Conservation (phyloP, 805 yeast species). For the Maudiozyma barnettii region DNA sequence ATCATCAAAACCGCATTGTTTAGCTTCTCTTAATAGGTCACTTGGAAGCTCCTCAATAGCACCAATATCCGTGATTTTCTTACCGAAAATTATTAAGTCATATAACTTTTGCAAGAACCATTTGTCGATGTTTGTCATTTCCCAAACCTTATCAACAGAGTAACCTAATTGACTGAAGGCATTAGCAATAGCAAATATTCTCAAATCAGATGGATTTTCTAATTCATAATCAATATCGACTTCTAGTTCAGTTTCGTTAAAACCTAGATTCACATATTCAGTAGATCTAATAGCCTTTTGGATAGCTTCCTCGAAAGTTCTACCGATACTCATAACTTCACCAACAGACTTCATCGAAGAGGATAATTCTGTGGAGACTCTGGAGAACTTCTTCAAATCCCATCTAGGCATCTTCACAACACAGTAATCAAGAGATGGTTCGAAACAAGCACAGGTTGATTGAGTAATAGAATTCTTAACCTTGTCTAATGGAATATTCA, state of each 20-base stretch:
- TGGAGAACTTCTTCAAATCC: slow-evolving; percentile 92
- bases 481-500: slow-evolving; percentile 85
- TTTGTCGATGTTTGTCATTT: slow-evolving; percentile 82
- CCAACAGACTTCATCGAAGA: slow-evolving; percentile 98
- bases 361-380: slow-evolving; percentile 78
- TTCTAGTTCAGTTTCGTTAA: slow-evolving; percentile 79
- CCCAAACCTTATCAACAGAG: slow-evolving; percentile 86
- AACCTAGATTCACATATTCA: slow-evolving; percentile 92
- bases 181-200: slow-evolving; percentile 92
- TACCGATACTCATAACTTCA: slow-evolving; percentile 96
- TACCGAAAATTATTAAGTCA: slow-evolving; percentile 64
- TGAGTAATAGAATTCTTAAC: slow-evolving; percentile 88
- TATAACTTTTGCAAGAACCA: slow-evolving; percentile 91
- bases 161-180: slow-evolving; percentile 76
- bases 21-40: slow-evolving; percentile 65
- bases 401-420: slow-evolving; percentile 98
- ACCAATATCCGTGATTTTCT: slow-evolving; percentile 48
- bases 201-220: slow-evolving; percentile 95
- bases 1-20: slow-evolving; percentile 94
- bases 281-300: slow-evolving; percentile 92
- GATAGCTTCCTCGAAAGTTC: slow-evolving; percentile 95
- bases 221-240: slow-evolving; percentile 88
- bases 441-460: slow-evolving; percentile 92
- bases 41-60: slow-evolving; percentile 50
- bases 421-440: slow-evolving; percentile 93